These are phyloP conservation scores for Vaucheria bursata DNA, from an alignment of 352 stramenopile genomes.

Conservation along the genomic window DNA sequence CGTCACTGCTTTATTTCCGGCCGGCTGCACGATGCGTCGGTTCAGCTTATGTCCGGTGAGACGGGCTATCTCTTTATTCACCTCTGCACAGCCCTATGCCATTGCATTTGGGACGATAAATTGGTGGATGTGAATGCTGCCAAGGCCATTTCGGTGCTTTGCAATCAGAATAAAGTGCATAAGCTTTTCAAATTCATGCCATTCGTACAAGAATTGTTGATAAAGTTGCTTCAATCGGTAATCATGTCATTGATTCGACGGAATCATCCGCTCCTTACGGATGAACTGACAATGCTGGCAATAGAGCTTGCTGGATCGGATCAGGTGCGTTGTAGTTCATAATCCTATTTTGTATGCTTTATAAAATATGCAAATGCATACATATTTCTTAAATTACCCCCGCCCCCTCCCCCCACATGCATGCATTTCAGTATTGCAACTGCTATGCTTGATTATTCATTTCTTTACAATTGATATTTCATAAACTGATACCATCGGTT, in stretches of 20 bases:
- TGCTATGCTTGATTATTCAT: no score
- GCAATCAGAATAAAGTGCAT: not conserved
- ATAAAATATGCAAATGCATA: no score
- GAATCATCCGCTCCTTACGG: not conserved
- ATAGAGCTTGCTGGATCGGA: not conserved
- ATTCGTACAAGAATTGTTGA: not conserved
- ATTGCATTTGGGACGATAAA: not conserved
- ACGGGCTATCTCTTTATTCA: not conserved
- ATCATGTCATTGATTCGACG: not conserved
- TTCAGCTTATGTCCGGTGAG: not conserved
- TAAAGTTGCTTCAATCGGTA: not conserved
- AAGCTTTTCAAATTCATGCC: not conserved
- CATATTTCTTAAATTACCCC: no score
- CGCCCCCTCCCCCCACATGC: no score
- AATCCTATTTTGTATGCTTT: no score
- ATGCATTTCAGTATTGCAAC: no score
- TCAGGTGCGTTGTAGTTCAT: not conserved
- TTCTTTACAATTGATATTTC: no score
- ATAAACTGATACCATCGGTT: no score
- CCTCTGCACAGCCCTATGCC: not conserved
- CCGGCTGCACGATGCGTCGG: not conserved
- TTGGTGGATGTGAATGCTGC: not conserved
- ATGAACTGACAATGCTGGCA: not conserved
- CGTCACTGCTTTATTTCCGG: not conserved
- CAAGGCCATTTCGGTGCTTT: not conserved